A percentile compares a stretch with the other conserved stretches of the same genome.
These are phyloP conservation scores for Stephania japonica DNA, from an alignment of 164 flowering plant genomes.

Conservation along the genomic window DNA sequence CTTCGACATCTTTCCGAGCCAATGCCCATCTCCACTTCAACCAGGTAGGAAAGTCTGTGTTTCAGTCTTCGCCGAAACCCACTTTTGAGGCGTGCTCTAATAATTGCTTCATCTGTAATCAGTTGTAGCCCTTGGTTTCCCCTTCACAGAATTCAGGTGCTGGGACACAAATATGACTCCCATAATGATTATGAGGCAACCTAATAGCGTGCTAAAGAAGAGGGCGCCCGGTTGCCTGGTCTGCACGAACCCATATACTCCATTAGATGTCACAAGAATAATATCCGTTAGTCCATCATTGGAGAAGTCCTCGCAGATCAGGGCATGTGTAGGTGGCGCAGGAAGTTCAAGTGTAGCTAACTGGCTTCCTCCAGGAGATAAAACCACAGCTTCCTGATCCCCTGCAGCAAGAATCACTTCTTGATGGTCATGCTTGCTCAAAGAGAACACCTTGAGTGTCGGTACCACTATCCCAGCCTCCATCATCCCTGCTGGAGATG, in stretches of 20 bases:
- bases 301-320: conserved; percentile 72
- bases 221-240: conserved; percentile 97
- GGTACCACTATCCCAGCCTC: conserved; percentile 69
- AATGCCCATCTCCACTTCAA: not conserved
- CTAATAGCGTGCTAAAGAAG: conserved; percentile 94
- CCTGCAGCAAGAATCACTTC: conserved; percentile 84
- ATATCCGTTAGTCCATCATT: conserved; percentile 94
- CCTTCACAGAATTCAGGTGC: conserved; percentile 69
- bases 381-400: conserved; percentile 79
- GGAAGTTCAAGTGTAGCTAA: conserved; percentile 72
- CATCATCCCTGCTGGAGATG: conserved; percentile 81
- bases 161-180: conserved; percentile 83
- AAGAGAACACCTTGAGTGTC: conserved; percentile 58
- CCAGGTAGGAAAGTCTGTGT: not conserved
- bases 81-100: not conserved
- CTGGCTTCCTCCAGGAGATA: conserved; percentile 82
- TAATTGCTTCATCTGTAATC: conserved; percentile 24
- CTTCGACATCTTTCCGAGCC: not conserved
- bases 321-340: conserved; percentile 75
- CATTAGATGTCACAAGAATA: conserved; percentile 73
- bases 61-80: not conserved
- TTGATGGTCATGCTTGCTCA: conserved; percentile 62
- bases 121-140: conserved; percentile 68
- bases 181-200: conserved; percentile 92
- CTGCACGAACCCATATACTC: conserved; percentile 92